These are phyloP conservation scores for Clarireedia paspali DNA, from an alignment of 2,329 filamentous ascomycete genomes.

Conservation along the genomic window DNA sequence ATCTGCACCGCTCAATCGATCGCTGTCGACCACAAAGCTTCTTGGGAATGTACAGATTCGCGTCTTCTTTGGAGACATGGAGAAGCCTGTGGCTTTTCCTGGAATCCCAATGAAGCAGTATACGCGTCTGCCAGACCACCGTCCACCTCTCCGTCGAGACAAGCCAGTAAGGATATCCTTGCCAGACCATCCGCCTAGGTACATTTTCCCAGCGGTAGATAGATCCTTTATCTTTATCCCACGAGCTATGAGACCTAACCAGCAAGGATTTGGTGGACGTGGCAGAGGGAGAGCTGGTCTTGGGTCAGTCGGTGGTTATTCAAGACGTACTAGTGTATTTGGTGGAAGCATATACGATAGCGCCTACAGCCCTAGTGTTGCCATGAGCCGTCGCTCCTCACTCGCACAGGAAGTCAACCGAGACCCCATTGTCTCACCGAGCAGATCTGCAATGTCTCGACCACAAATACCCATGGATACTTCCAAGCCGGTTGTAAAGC, in stretches of 20 bases:
- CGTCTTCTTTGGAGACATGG: slow-evolving; percentile 71
- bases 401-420: slow-evolving; percentile 58
- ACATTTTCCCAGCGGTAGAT: slow-evolving; percentile 84
- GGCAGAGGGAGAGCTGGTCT: slow-evolving; percentile 66
- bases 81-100: slow-evolving; percentile 61
- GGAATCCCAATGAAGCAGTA: slow-evolving; percentile 81
- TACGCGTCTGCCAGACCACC: slow-evolving; percentile 88
- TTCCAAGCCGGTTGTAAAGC: slow-evolving; percentile 67
- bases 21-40: slow-evolving; percentile 74
- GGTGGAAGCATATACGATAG: slow-evolving; percentile 61
- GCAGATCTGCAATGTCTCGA: slow-evolving; percentile 68
- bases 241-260: slow-evolving; percentile 84
- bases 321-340: slow-evolving; percentile 78
- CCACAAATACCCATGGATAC: slow-evolving; percentile 53
- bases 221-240: slow-evolving; percentile 98
- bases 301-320: slow-evolving; percentile 58
- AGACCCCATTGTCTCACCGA: slow-evolving; percentile 73
- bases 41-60: slow-evolving; percentile 81
- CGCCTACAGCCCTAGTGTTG: slow-evolving; percentile 76
- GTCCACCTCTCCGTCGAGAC: slow-evolving; percentile 86
- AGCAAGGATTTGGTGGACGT: slow-evolving; percentile 62
- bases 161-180: slow-evolving; percentile 94
- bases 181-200: slow-evolving; percentile 69
- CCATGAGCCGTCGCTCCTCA: slow-evolving; percentile 84
- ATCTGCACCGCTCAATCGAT: slow-evolving; percentile 60